Percentiles rank a stretch among this genome's conserved stretches.
These are phyloP conservation scores for Panaeolus papilionaceus DNA, from an alignment of 768 basidiomycete genomes.

Conservation along the genomic window DNA sequence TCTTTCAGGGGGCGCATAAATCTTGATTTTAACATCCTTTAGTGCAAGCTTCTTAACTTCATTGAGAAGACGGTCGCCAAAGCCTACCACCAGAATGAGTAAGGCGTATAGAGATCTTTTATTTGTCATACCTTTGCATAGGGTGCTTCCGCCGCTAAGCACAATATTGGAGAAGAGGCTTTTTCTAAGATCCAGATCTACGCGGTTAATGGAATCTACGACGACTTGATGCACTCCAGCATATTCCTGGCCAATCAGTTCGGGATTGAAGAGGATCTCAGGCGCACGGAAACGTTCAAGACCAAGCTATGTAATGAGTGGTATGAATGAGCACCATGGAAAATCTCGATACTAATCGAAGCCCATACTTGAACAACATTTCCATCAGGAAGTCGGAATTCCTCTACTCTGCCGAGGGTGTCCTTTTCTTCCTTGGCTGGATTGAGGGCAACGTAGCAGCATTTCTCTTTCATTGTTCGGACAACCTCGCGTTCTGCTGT, in stretches of 20 bases:
- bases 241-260: slow-evolving; percentile 95
- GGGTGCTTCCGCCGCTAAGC: slow-evolving; percentile 93
- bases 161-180: slow-evolving; percentile 96
- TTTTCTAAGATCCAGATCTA: slow-evolving; percentile 96
- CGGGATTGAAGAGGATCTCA: slow-evolving; percentile 97
- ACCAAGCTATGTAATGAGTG: slow-evolving; percentile 68
- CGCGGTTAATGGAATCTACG: slow-evolving; percentile 96
- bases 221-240: slow-evolving; percentile 98
- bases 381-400: slow-evolving; percentile 94
- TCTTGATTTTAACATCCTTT: slow-evolving; percentile 98
- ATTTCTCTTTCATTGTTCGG: slow-evolving; percentile 97
- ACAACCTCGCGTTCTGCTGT: slow-evolving; percentile 98
- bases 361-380: slow-evolving; percentile 83
- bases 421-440: slow-evolving; percentile 98
- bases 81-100: slow-evolving; percentile 54
- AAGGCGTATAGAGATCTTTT: slow-evolving; percentile 13
- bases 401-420: slow-evolving; percentile 73
- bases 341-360: slow-evolving; percentile 16
- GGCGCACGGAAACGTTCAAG: slow-evolving; percentile 96
- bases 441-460: slow-evolving; percentile 93
- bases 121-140: slow-evolving; percentile 78
- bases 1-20: slow-evolving; percentile 98
- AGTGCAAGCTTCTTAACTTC: slow-evolving; percentile 96
- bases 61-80: slow-evolving; percentile 94
- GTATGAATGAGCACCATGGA: slow-evolving; percentile 22